A percentile compares a stretch with the other conserved stretches of the same genome.
phyloP scores from a whole-genome alignment of 1,284 basidiomycete genomes.

The Golubevia sp. region DNA sequence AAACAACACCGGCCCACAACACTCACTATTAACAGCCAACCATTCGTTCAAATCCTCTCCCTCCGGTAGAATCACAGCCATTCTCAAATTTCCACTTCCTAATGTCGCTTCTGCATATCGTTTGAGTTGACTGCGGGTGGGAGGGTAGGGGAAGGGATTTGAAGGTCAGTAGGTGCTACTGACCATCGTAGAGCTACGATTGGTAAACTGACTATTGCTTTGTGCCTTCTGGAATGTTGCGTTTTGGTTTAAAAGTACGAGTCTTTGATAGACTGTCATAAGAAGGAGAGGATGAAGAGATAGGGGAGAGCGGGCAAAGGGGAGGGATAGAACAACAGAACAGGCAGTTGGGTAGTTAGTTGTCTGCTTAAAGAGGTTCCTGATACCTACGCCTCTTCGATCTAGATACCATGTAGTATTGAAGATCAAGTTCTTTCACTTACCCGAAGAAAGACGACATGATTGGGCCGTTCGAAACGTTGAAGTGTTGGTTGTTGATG shows the following conservation, averaged over 20 bases:
- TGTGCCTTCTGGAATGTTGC: slow-evolving; percentile 91
- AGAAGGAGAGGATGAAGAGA: too few relatives aligned
- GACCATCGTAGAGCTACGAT: slow-evolving; percentile 6
- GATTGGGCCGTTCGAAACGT: too few relatives aligned
- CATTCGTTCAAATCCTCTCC: slow-evolving; percentile 59
- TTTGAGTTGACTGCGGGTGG: slow-evolving; percentile 71
- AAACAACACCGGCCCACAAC: too few relatives aligned
- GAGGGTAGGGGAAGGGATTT: slow-evolving; percentile 5
- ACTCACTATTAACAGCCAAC: slow-evolving; percentile 57
- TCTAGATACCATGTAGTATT: too few relatives aligned
- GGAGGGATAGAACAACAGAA: too few relatives aligned
- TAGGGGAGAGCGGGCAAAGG: too few relatives aligned
- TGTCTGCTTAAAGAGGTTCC: too few relatives aligned
- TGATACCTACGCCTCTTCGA: too few relatives aligned
- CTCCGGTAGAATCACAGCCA: slow-evolving; percentile 53
- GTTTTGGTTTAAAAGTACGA: slow-evolving; percentile 93
- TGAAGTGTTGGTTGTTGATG: too few relatives aligned
- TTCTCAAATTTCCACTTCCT: slow-evolving; percentile 65
- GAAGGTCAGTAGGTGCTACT: not conserved
- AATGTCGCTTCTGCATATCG: slow-evolving; percentile 96
- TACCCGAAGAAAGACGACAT: slow-evolving; percentile 51
- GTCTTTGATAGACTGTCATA: slow-evolving; percentile 68
- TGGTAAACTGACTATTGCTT: slow-evolving; percentile 74
- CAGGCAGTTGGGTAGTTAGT: too few relatives aligned
- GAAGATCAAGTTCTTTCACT: too few relatives aligned